These are phyloP conservation scores for Trichosporon asahii DNA, from an alignment of 1,284 basidiomycete species.

Conservation along the genomic window DNA sequence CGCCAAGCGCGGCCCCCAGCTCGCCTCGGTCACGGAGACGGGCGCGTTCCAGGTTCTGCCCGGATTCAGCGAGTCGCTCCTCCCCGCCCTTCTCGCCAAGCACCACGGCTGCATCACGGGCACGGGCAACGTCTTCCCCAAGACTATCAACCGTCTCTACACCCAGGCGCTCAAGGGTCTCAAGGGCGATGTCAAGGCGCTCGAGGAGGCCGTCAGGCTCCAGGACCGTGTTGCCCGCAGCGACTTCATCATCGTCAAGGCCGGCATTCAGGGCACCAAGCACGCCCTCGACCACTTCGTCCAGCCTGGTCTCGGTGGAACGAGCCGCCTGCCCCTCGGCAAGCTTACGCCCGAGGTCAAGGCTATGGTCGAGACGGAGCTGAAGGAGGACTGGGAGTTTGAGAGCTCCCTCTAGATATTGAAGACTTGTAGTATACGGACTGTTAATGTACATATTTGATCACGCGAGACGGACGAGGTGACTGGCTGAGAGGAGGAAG, in stretches of 20 bases:
- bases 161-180: conserved; percentile 54
- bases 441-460: neutral
- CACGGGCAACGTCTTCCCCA: conserved; percentile 72
- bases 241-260: conserved; percentile 67
- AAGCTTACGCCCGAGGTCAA: conserved; percentile 50
- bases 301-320: conserved; percentile 62
- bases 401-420: conserved; percentile 59
- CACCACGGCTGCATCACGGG: conserved; percentile 66
- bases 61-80: conserved; percentile 54
- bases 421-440: neutral
- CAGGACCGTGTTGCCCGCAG: conserved; percentile 68
- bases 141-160: conserved; percentile 64
- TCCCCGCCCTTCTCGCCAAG: conserved; percentile 65
- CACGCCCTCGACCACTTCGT: conserved; percentile 66
- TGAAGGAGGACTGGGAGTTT: conserved; percentile 60
- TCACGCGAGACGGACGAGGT: neutral
- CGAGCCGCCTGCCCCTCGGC: conserved; percentile 62
- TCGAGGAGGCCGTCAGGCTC: conserved; percentile 64
- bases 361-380: conserved; percentile 52
- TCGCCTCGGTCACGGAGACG: conserved; percentile 31
- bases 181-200: conserved; percentile 56
- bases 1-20: conserved; percentile 30
- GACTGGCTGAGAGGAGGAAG: too few relatives aligned
- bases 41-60: conserved; percentile 49
- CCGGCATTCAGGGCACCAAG: conserved; percentile 60